These are phyloP conservation scores for Thermothelomyces thermophilus DNA, from an alignment of 2,329 filamentous ascomycete species.

Conservation along the genomic window DNA sequence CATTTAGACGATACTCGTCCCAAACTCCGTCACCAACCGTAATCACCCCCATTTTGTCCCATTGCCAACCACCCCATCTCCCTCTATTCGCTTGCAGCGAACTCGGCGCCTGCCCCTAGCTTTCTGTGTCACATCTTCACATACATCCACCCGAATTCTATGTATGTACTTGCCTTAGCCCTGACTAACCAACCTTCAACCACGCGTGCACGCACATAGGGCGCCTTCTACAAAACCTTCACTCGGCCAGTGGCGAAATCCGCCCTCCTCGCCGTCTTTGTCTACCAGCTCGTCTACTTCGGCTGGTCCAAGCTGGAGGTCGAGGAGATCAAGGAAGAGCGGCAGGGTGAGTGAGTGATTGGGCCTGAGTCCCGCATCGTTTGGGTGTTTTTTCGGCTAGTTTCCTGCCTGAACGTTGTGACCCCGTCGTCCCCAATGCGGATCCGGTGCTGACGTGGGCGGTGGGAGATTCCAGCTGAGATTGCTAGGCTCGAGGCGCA, in stretches of 20 bases:
- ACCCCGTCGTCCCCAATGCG: background rate
- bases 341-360: constrained; percentile 42
- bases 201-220: constrained; percentile 32
- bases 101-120: no score
- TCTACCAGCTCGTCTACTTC: constrained; percentile 73
- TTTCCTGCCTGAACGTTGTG: background rate
- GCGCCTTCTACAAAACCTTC: constrained; percentile 68
- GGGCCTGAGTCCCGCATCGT: background rate
- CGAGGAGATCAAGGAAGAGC: constrained; percentile 57
- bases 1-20: constrained; percentile 16
- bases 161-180: background rate
- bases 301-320: constrained; percentile 68
- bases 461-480: constrained; percentile 18
- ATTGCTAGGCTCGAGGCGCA: constrained; percentile 22
- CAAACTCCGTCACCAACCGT: constrained; percentile 15
- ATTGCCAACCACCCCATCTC: no score
- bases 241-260: constrained; percentile 67
- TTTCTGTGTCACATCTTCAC: no score
- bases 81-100: background rate
- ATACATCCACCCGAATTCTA: no score
- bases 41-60: background rate
- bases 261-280: constrained; percentile 66
- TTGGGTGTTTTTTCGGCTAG: no score
- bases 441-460: background rate
- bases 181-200: background rate